Evolutionary conservation across 305 asterid species (phyloP).

Genomic region (Plantago coronopus): DNA sequence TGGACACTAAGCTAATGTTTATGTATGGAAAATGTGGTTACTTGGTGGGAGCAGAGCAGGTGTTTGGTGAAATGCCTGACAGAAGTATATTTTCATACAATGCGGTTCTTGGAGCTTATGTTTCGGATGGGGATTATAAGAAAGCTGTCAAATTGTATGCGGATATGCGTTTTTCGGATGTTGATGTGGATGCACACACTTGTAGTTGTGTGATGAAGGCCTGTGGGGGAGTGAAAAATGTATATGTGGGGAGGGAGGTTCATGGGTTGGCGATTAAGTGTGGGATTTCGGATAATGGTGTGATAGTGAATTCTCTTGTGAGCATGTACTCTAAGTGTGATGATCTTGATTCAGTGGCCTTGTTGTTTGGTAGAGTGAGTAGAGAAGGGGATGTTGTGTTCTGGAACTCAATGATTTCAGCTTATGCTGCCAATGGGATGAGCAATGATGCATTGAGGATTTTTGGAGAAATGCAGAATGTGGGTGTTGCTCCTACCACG

Average conservation of each 20-base stretch:
- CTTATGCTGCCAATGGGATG: slow-evolving; percentile 42
- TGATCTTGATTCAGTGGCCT: slow-evolving; percentile 38
- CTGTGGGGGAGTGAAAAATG: slow-evolving; percentile 38
- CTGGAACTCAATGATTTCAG: slow-evolving; percentile 79
- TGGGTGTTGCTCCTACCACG: slow-evolving; percentile 46
- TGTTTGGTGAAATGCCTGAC: slow-evolving; percentile 68
- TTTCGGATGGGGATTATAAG: slow-evolving; percentile 34
- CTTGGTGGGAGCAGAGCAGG: slow-evolving; percentile 38
- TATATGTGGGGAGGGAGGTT: slow-evolving; percentile 48
- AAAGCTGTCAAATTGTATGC: slow-evolving; percentile 48
- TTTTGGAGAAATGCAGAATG: slow-evolving; percentile 49
- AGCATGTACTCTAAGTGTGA: slow-evolving; percentile 54
- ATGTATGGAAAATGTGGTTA: slow-evolving; percentile 69
- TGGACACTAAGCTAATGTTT: slow-evolving; percentile 56
- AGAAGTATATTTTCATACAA: slow-evolving; percentile 68
- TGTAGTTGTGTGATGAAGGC: slow-evolving; percentile 60
- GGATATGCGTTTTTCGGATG: slow-evolving; percentile 43
- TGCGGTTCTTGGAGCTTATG: slow-evolving; percentile 74
- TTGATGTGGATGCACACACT: slow-evolving; percentile 51
- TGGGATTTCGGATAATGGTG: slow-evolving; percentile 42
- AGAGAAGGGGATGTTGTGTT: slow-evolving; percentile 53
- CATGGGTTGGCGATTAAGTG: slow-evolving; percentile 54
- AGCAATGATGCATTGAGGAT: slow-evolving; percentile 40
- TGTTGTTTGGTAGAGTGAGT: slow-evolving; percentile 43
- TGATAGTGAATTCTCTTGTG: slow-evolving; percentile 58